Percentiles rank a stretch among this genome's conserved stretches.
Evolutionary conservation across 176 grass and related monocot species (phyloP).

Genomic region (Carex kokanica): DNA sequence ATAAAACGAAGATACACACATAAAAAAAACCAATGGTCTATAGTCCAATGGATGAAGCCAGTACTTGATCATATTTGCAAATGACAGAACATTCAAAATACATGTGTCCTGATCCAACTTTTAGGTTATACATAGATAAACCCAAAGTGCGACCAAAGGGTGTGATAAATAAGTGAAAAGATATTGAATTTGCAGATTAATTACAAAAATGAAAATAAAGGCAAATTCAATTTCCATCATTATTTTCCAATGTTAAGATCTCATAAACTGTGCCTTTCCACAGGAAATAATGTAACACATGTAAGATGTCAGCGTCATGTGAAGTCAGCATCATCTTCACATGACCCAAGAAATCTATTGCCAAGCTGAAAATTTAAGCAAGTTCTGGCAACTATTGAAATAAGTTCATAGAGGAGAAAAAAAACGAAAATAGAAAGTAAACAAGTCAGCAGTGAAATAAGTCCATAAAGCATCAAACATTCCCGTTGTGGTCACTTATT

Average conservation of each 20-base stretch:
- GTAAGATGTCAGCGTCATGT: background rate
- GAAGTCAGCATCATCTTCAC: background rate
- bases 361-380: background rate
- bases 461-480: background rate
- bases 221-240: background rate
- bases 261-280: background rate
- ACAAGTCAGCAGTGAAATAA: background rate
- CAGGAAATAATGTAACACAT: background rate
- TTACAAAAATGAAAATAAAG: background rate
- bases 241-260: background rate
- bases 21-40: background rate
- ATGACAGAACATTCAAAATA: background rate
- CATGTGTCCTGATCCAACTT: background rate
- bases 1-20: background rate
- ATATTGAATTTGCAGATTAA: background rate
- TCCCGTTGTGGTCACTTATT: background rate
- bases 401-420: too few relatives aligned
- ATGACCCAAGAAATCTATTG: background rate
- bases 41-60: background rate
- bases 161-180: background rate
- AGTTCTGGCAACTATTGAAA: background rate
- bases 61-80: background rate
- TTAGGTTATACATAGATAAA: background rate
- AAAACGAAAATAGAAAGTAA: too few relatives aligned
- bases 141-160: background rate